A percentile compares a stretch with the other conserved stretches of the same genome.
Conservation (phyloP, 2,329 filamentous ascomycete genomes). For the Calonectria pteridis region DNA sequence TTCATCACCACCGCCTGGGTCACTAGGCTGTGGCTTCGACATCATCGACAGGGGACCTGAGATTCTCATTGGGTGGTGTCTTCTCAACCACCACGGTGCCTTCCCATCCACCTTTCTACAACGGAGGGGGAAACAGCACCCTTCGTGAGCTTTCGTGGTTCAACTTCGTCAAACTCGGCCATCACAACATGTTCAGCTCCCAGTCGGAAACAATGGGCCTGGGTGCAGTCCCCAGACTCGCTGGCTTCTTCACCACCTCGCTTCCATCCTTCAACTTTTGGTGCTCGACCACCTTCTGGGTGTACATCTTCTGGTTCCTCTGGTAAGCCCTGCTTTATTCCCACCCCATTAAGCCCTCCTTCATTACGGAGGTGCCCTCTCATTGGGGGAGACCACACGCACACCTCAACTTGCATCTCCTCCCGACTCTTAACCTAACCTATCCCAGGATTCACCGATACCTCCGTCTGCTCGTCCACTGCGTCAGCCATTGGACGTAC, state of each 20-base stretch:
- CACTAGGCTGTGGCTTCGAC: slow-evolving; percentile 9
- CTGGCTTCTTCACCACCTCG: slow-evolving; percentile 31
- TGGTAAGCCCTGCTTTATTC: slow-evolving; percentile 56
- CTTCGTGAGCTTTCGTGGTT: slow-evolving; percentile 24
- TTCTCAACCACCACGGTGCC: slow-evolving; percentile 27
- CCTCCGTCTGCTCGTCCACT: slow-evolving; percentile 85
- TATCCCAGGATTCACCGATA: slow-evolving; percentile 84
- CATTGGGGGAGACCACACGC: not conserved
- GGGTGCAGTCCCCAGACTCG: slow-evolving; percentile 31
- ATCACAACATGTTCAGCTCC: slow-evolving; percentile 38
- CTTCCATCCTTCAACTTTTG: slow-evolving; percentile 50
- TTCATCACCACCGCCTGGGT: slow-evolving; percentile 14
- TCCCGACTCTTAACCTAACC: slow-evolving; percentile 34
- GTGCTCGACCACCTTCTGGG: slow-evolving; percentile 62
- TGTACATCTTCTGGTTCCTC: slow-evolving; percentile 55
- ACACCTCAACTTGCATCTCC: slow-evolving; percentile 5
- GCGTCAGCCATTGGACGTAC: slow-evolving; percentile 87
- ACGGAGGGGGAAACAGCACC: slow-evolving; percentile 37
- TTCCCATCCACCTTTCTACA: slow-evolving; percentile 25
- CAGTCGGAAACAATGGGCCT: slow-evolving; percentile 31
- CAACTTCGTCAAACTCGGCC: slow-evolving; percentile 29
- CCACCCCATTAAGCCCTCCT: not conserved
- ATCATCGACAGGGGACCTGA: slow-evolving; percentile 13
- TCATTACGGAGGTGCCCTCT: not conserved
- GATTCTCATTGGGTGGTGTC: slow-evolving; percentile 21